Conservation (phyloP, 805 yeast species). For the Jamesozyma lodderae region DNA sequence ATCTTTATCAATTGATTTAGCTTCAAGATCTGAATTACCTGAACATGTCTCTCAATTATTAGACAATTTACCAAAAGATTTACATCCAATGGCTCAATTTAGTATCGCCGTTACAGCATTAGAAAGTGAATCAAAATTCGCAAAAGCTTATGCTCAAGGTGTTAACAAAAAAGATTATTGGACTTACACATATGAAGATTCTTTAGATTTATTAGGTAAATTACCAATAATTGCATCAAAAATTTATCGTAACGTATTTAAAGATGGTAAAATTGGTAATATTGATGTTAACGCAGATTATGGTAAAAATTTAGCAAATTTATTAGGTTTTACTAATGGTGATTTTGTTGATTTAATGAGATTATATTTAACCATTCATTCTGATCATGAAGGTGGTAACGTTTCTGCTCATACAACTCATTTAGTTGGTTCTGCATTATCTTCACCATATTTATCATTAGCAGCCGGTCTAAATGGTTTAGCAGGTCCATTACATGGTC, state of each 20-base stretch:
- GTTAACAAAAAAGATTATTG: conserved; percentile 77
- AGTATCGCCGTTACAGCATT: conserved; percentile 75
- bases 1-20: conserved; percentile 66
- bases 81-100: conserved; percentile 88
- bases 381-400: conserved; percentile 88
- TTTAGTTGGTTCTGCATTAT: conserved; percentile 73
- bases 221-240: conserved; percentile 73
- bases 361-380: conserved; percentile 71
- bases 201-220: conserved; percentile 71
- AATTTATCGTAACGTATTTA: conserved; percentile 77
- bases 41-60: conserved; percentile 65
- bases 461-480: conserved; percentile 80
- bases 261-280: conserved; percentile 60
- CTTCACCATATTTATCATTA: conserved; percentile 67
- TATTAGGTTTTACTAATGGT: conserved; percentile 49
- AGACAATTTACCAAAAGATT: conserved; percentile 63
- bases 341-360: conserved; percentile 75
- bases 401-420: conserved; percentile 84
- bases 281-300: conserved; percentile 52
- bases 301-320: conserved; percentile 53
- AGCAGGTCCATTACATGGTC: conserved; percentile 83
- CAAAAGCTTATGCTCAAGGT: conserved; percentile 79
- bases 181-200: conserved; percentile 76
- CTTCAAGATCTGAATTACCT: conserved; percentile 70
- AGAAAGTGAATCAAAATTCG: conserved; percentile 74